phyloP scores from a whole-genome alignment of 495 filamentous ascomycete species.

The Podospora comata region DNA sequence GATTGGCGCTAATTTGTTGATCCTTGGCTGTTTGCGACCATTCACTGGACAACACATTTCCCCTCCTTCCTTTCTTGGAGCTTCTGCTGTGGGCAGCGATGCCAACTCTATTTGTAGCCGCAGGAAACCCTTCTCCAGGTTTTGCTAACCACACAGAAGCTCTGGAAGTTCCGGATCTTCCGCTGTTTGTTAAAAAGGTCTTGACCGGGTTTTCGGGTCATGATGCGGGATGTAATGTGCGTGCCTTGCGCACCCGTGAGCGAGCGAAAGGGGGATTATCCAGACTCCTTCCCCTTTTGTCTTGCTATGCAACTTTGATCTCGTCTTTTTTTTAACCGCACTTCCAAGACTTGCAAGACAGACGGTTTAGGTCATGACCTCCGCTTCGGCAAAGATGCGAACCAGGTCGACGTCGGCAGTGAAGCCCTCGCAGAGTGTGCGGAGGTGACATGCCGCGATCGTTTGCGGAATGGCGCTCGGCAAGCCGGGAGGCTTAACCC shows the following conservation, averaged over 20 bases:
- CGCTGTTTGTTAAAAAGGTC: neutral
- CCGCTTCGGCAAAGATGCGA: conserved; percentile 1
- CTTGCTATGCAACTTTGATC: neutral
- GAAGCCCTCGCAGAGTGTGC: conserved; percentile 6
- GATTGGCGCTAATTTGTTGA: neutral
- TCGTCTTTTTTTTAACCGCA: neutral
- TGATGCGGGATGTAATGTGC: neutral
- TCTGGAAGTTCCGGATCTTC: neutral
- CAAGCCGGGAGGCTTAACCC: conserved; percentile 33
- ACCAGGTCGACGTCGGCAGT: conserved; percentile 6
- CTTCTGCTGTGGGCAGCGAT: too few relatives aligned
- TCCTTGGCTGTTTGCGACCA: neutral
- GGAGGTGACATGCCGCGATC: conserved; percentile 27
- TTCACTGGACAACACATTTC: neutral
- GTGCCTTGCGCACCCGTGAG: neutral
- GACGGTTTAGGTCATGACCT: neutral
- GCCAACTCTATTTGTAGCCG: neutral
- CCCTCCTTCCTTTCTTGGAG: too few relatives aligned
- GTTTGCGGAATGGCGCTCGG: conserved; percentile 32
- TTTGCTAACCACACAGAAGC: neutral
- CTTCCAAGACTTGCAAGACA: neutral
- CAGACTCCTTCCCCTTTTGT: conserved; percentile 2
- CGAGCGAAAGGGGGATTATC: neutral
- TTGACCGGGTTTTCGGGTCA: conserved; percentile 2
- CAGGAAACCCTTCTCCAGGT: too few relatives aligned